Percentiles rank a stretch among this genome's conserved stretches.
Evolutionary conservation across 176 grass and related monocot species (phyloP).

Genomic region (Musa itinerans): DNA sequence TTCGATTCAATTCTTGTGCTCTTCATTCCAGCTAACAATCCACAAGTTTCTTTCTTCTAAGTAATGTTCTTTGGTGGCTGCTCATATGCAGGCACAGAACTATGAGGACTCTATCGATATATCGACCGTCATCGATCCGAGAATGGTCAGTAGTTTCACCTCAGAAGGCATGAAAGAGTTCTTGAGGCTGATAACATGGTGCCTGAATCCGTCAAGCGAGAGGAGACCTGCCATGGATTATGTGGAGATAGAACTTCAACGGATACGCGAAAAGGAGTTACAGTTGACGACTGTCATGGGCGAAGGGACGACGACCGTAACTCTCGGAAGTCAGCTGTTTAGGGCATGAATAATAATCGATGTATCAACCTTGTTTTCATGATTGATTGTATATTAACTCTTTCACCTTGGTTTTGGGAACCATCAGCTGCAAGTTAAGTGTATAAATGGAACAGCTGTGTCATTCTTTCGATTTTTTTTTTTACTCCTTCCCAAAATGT

Average conservation of each 20-base stretch:
- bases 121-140: constrained; percentile 37
- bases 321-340: constrained; percentile 95
- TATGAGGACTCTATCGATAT: constrained; percentile 45
- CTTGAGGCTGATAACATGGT: constrained; percentile 61
- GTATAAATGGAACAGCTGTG: constrained; percentile 2
- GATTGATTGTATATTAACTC: background rate
- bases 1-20: background rate
- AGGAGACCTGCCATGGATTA: constrained; percentile 60
- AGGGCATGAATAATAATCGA: background rate
- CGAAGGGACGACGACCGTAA: constrained; percentile 54
- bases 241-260: constrained; percentile 68
- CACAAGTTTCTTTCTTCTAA: background rate
- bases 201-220: constrained; percentile 38
- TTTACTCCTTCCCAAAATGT: background rate
- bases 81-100: constrained; percentile 46
- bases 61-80: background rate
- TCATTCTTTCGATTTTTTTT: background rate
- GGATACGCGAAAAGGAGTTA: constrained; percentile 73
- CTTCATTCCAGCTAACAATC: background rate
- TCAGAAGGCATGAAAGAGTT: constrained; percentile 62
- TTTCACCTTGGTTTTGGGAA: background rate
- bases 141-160: constrained; percentile 60
- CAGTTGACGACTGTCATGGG: constrained; percentile 56
- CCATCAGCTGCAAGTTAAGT: background rate
- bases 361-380: background rate